Evolutionary conservation across 2,329 filamentous ascomycete species (phyloP).

Genomic region (Colletotrichum caudatum): DNA sequence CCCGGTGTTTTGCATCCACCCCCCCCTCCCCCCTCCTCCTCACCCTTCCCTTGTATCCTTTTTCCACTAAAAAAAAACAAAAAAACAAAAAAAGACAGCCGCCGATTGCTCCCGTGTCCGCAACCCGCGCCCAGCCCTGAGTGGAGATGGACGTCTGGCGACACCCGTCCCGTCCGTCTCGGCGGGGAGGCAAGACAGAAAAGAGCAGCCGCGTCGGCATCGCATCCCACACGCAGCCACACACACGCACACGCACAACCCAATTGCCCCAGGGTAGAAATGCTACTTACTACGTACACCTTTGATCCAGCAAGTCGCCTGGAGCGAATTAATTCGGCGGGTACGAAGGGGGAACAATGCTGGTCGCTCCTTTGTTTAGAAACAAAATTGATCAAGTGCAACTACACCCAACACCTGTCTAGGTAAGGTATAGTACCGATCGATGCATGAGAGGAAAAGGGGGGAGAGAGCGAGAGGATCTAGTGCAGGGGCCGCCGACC

Average conservation of each 20-base stretch:
- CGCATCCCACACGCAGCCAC: not conserved
- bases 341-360: not conserved
- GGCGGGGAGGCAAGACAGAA: not conserved
- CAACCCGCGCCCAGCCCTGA: constrained; percentile 15
- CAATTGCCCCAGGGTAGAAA: not conserved
- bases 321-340: not conserved
- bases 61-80: constrained; percentile 3
- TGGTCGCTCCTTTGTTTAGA: not conserved
- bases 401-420: too few species aligned
- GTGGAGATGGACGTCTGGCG: constrained; percentile 17
- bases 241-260: not conserved
- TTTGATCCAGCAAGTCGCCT: not conserved
- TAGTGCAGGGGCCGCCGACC: constrained; percentile 28
- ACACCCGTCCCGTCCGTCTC: constrained; percentile 25
- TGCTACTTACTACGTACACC: too few species aligned
- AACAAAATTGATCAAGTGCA: not conserved
- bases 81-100: not conserved
- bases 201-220: not conserved
- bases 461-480: not conserved
- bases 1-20: not conserved
- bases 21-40: not conserved
- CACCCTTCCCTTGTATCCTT: too few species aligned
- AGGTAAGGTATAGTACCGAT: too few species aligned
- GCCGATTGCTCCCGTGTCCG: constrained; percentile 21
- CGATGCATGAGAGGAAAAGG: not conserved